Percentiles rank a stretch among this genome's conserved stretches.
Evolutionary conservation across 2,329 filamentous ascomycete genomes (phyloP).

Genomic region (Colletotrichum sp.): DNA sequence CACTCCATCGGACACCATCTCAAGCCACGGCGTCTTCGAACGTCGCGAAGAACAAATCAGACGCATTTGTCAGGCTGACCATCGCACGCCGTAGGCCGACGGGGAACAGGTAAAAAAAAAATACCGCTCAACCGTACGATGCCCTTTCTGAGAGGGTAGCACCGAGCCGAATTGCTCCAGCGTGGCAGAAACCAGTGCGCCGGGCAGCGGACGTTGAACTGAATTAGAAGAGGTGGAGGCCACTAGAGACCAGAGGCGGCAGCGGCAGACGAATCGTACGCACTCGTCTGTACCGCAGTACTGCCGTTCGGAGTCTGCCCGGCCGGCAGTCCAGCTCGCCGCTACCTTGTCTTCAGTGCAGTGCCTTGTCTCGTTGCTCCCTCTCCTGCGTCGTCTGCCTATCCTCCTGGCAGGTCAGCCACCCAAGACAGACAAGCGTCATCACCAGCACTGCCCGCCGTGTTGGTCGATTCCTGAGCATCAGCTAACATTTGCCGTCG

Average conservation of each 20-base stretch:
- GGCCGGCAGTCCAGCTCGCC: constrained; percentile 8
- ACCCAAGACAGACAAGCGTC: neutral
- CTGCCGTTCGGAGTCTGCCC: constrained; percentile 17
- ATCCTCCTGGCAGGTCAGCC: neutral
- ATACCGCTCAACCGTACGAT: constrained; percentile 4
- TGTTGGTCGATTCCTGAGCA: neutral
- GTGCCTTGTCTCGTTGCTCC: neutral
- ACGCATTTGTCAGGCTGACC: constrained; percentile 2
- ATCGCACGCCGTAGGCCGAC: neutral
- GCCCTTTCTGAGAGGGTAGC: constrained; percentile 7
- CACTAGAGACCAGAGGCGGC: constrained; percentile 3
- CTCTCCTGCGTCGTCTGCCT: neutral
- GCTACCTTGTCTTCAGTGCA: neutral
- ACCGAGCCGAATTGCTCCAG: neutral
- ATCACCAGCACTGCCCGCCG: neutral
- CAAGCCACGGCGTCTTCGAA: neutral
- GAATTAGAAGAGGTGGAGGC: constrained; percentile 15
- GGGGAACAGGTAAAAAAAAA: neutral
- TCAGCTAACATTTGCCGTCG: neutral
- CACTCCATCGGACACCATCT: neutral
- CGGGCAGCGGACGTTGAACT: constrained; percentile 18
- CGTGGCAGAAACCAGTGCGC: neutral
- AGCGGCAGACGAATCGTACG: neutral
- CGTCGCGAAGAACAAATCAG: neutral
- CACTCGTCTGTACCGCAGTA: neutral